A percentile compares a stretch with the other conserved stretches of the same genome.
phyloP scores from a whole-genome alignment of 1,284 basidiomycete genomes.

The Wolfiporia cocos region DNA sequence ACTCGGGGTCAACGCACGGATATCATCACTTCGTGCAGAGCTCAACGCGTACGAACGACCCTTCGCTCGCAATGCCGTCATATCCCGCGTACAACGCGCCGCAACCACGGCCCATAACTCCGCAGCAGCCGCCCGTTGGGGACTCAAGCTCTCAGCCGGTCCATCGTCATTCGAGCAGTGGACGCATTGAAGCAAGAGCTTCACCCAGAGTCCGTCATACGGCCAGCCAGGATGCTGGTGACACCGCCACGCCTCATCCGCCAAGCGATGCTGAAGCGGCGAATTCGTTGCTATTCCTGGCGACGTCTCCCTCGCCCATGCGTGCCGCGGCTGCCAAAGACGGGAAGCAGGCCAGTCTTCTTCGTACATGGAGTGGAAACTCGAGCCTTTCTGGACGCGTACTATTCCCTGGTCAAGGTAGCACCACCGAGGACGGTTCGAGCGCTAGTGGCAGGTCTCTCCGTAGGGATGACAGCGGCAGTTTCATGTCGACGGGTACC shows the following conservation, averaged over 20 bases:
- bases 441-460: conserved; percentile 15
- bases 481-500: conserved; percentile 24
- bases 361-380: conserved; percentile 43
- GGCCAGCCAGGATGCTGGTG: conserved; percentile 14
- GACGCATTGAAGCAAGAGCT: conserved; percentile 15
- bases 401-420: conserved; percentile 44
- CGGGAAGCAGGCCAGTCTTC: conserved; percentile 48
- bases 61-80: conserved; percentile 25
- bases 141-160: conserved; percentile 15
- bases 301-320: conserved; percentile 76
- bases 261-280: conserved; percentile 72
- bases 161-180: conserved; percentile 15
- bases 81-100: conserved; percentile 25
- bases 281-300: conserved; percentile 72
- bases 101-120: conserved; percentile 24
- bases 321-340: conserved; percentile 39
- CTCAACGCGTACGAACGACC: conserved; percentile 41
- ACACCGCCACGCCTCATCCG: conserved; percentile 24
- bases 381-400: conserved; percentile 60
- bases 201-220: conserved; percentile 25
- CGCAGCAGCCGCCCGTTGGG: conserved; percentile 20
- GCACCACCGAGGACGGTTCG: conserved; percentile 17
- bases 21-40: conserved; percentile 59
- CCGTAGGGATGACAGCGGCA: conserved; percentile 25
- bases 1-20: conserved; percentile 46